Evolutionary conservation across 192 early-diverging fungal species (phyloP), one percentile per base, ranked within the genome.

Genomic region (Umbelopsis isabellina): DNA sequence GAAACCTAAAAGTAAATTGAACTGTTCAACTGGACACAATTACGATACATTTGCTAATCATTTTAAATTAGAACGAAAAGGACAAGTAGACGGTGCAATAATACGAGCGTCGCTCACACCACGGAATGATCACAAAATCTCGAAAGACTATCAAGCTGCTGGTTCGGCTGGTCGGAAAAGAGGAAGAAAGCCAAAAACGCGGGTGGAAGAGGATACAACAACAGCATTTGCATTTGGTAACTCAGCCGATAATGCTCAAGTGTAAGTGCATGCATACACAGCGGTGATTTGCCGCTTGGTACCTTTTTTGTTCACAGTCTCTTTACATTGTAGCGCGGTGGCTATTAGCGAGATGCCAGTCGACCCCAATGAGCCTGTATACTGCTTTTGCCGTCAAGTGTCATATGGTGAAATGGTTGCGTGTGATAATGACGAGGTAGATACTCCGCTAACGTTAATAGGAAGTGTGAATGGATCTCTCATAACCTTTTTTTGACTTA

Each of bases 351-450:
- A 78, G 44, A 45, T 78, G 55, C 76, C 71, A 15, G 91, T 96
- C 44, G 93, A 96, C 77, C 93, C 94, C 0, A 92, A 94, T 71
- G 94, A 96, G 81, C 94, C 94, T 0, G 79, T 86, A 11, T 96
- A 96, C 76, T 96, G 94, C 77, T 90, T 89, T 71, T 96, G 94
- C 67, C 76, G 88, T 18, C 89, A 90, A 65, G 91, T 95, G 13
- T 93, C 91, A 8, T 96, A 82, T 73, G 94, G 94, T 22, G 93
- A 95, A 65, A 96, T 96, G 94, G 90, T 96, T 68, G 94, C 89
- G 2, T 90, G 88, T 66, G 89, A 90, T 73, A 91, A 94, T 79
- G 91, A 93, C 21, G 71, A 79, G 65, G 76, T 78, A 72, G 84
- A 85, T 47, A 76, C 83, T 68, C 65, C 37, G 5, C 48, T 21